Percentiles rank a stretch among this genome's conserved stretches.
Evolutionary conservation across 1,284 basidiomycete genomes (phyloP).

Genomic region (Gomphus bonarii): DNA sequence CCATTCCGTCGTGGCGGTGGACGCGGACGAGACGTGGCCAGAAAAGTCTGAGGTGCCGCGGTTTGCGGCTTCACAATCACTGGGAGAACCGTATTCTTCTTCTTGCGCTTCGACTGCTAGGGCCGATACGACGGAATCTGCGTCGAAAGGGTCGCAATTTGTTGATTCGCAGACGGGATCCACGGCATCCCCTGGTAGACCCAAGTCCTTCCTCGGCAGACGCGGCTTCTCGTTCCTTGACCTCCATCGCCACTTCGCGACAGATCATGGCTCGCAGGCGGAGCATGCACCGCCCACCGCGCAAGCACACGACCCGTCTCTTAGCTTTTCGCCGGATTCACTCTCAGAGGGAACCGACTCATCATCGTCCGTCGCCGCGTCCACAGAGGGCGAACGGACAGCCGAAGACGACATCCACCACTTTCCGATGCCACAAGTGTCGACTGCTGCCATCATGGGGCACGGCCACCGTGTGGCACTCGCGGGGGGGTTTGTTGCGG

Average conservation of each 20-base stretch:
- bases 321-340: background rate
- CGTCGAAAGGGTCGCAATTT: background rate
- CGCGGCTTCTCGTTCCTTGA: background rate
- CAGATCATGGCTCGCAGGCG: background rate
- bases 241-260: background rate
- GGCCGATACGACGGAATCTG: background rate
- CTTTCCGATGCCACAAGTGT: background rate
- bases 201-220: background rate
- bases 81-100: background rate
- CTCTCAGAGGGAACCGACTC: background rate
- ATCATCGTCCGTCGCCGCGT: background rate
- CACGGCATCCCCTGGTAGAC: background rate
- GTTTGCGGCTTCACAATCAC: background rate
- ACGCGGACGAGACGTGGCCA: background rate
- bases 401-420: background rate
- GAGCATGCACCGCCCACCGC: background rate
- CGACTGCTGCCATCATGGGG: background rate
- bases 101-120: background rate
- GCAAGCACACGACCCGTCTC: background rate
- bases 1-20: background rate
- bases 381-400: background rate
- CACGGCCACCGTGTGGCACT: background rate
- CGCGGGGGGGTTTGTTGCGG: background rate
- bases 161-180: background rate
- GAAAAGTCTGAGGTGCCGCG: background rate